Percentiles rank a stretch among this genome's conserved stretches.
phyloP scores from a whole-genome alignment of 805 yeast genomes.

The Yamadazyma ubonensis region DNA sequence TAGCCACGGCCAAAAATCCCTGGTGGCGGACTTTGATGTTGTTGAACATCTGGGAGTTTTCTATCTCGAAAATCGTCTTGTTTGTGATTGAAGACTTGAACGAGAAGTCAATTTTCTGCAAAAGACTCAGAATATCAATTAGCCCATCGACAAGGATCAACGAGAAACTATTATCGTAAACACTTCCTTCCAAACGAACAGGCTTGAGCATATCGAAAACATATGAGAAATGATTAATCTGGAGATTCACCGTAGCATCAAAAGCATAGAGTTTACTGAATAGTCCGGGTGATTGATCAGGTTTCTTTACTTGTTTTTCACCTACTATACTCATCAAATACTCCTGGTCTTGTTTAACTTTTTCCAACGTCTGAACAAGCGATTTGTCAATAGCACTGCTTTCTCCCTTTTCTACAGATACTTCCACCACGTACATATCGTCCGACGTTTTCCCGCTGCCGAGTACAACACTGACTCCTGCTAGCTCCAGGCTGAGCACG shows the following conservation, averaged over 20 bases:
- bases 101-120: conserved; percentile 21
- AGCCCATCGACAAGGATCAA: conserved; percentile 15
- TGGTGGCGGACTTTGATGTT: conserved; percentile 13
- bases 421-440: conserved; percentile 3
- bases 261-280: neutral
- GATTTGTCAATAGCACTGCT: conserved; percentile 7
- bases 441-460: conserved; percentile 3
- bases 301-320: neutral
- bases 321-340: conserved; percentile 12
- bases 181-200: conserved; percentile 18
- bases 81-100: conserved; percentile 13
- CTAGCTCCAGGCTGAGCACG: conserved; percentile 5
- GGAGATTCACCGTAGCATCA: conserved; percentile 15
- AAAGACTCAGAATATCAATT: conserved; percentile 16
- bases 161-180: conserved; percentile 19
- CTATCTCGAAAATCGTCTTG: conserved; percentile 21
- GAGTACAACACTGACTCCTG: conserved; percentile 9
- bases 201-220: conserved; percentile 19
- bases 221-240: conserved; percentile 22
- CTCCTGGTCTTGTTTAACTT: conserved; percentile 8
- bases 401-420: conserved; percentile 9
- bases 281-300: neutral
- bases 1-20: conserved; percentile 15
- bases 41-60: conserved; percentile 25
- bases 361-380: conserved; percentile 1